Base-by-base conservation (phyloP, 805 yeast species). In the Saccharomycopsis selenospora region DNA sequence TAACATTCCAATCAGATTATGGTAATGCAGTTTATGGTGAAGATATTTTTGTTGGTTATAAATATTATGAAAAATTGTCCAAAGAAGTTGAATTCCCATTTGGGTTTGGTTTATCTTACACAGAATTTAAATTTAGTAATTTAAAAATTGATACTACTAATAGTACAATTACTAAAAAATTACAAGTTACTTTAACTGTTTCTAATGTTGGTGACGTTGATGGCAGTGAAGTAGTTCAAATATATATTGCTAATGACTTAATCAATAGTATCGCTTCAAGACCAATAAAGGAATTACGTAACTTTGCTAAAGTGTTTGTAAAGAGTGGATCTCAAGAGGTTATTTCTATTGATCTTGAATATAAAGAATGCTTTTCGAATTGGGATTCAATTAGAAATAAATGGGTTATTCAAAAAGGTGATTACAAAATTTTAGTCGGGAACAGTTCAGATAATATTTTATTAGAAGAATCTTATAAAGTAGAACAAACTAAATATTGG, bases 1-100 rank as follows among this genome's bases (percentile, higher is more conserved):
- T 76, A 57, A 76, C 71, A 62, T 77, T 66, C 65, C 64, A 66
- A 26, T 66, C 79, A 7, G 73, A 72, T 57, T 69, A 69, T 57
- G 83, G 84, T 40, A 63, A 72, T 46, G 76, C 72, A 27, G 57
- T 73, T 48, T 81, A 80, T 56, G 84, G 85, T 50, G 87, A 81
- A 60, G 84, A 79, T 57, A 74, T 80, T 42, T 80, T 69, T 59
- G 76, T 80, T 46, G 86, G 85, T 18, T 79, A 80, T 66, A 66
- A 78, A 51, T 77, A 64, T 65, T 81, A 76, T 61, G 85, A 80
- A 57, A 74, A 73, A 61, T 59, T 66, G 30, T 68, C 72, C 53
- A 64, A 61, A 38, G 67, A 68, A 24, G 78, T 75, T 3, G 65
- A 72, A 43, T 80, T 72, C 67, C 80, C 84, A 40, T 81, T 80